Conservation (phyloP, 306 rosid genomes). For the Lathyrus tuberosus region DNA sequence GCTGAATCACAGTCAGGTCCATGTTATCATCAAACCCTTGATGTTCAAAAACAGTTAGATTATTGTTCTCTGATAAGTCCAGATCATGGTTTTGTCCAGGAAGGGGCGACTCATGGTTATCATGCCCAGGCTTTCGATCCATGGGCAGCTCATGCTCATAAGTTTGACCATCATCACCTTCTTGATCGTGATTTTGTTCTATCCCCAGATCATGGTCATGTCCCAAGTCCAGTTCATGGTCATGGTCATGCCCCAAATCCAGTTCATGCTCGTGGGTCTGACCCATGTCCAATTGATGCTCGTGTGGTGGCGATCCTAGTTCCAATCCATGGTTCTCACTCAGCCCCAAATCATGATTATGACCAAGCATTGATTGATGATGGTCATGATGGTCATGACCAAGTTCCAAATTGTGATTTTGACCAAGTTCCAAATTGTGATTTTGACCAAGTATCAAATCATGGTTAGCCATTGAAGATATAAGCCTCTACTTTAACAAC, state of each 20-base stretch:
- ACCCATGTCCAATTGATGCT: constrained; percentile 71
- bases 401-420: constrained; percentile 52
- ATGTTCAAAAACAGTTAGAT: constrained; percentile 59
- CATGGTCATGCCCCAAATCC: constrained; percentile 59
- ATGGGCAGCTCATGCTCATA: constrained; percentile 65
- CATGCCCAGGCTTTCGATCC: constrained; percentile 75
- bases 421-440: constrained; percentile 69
- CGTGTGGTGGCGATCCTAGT: constrained; percentile 63
- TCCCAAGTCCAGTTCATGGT: constrained; percentile 66
- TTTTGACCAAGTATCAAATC: constrained; percentile 81
- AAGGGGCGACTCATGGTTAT: constrained; percentile 65
- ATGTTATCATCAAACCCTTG: constrained; percentile 74
- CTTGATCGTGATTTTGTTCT: constrained; percentile 63
- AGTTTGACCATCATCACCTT: constrained; percentile 61
- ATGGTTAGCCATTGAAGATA: constrained; percentile 69
- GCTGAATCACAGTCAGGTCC: constrained; percentile 60
- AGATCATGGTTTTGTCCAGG: constrained; percentile 58
- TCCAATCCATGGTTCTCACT: constrained; percentile 70
- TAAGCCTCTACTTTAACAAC: constrained; percentile 22
- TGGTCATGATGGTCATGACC: constrained; percentile 45
- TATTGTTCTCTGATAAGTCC: constrained; percentile 62
- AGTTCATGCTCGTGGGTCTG: constrained; percentile 67
- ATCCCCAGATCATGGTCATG: constrained; percentile 70
- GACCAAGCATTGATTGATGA: constrained; percentile 45
- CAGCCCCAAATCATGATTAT: constrained; percentile 64